A percentile compares a stretch with the other conserved stretches of the same genome.
Conservation (phyloP, 2,329 filamentous ascomycete species). For the Fusarium mangiferae region DNA sequence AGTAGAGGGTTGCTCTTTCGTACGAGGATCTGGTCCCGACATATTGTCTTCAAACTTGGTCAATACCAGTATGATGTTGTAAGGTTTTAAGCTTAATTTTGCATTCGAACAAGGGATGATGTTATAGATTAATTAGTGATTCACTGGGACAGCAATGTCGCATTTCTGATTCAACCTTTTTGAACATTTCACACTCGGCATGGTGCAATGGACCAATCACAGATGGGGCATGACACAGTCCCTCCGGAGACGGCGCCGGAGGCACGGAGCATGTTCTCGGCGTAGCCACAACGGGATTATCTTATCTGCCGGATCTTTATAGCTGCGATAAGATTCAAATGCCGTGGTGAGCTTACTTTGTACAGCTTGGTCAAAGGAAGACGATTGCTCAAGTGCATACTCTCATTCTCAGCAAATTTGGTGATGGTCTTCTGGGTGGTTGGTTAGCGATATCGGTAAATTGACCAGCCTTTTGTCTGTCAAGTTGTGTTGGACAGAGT, state of each 20-base stretch:
- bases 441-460: not conserved
- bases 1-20: conserved; percentile 1
- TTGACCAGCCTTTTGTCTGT: not conserved
- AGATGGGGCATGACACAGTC: conserved; percentile 37
- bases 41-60: not conserved
- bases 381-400: not conserved
- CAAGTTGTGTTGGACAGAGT: not conserved
- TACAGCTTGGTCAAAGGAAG: not conserved
- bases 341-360: not conserved
- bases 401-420: not conserved
- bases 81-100: too few relatives aligned
- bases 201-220: conserved; percentile 26
- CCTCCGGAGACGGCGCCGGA: conserved; percentile 5
- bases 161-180: not conserved
- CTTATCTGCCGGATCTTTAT: not conserved
- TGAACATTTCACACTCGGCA: not conserved
- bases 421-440: too few relatives aligned
- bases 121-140: not conserved
- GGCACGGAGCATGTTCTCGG: conserved; percentile 2
- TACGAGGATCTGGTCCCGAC: not conserved
- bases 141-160: not conserved
- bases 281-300: not conserved
- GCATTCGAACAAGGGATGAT: fast-evolving
- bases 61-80: not conserved
- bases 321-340: not conserved